Base-by-base conservation (phyloP, 169 alveolate species). In the Plasmodium gaboni region DNA sequence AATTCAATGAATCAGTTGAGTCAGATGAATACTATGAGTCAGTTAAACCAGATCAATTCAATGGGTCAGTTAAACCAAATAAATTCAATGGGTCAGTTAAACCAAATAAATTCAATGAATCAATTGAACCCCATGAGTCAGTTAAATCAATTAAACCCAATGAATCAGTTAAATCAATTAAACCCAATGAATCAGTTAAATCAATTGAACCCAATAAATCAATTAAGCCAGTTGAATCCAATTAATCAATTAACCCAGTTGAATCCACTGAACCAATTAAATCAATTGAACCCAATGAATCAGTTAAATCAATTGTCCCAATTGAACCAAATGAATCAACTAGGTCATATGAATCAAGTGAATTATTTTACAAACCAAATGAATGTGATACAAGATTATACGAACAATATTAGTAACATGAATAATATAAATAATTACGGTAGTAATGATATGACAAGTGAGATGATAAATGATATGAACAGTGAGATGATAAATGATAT, bases 361-460 rank as follows among this genome's bases (percentile, higher is more conserved):
- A 69, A 69, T 42, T 76, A 76, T 70, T 76, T 64, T 53, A 48
- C 71, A n/a, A 70, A 55, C n/a, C 88, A 38, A 63, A 59, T 74
- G 64, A 17, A 51, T 22, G 74, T 60, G 28, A 61, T 74, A 15
- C 51, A 67, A n/a, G 44, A 67, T 28, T 67, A 67, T 55, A 67
- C 12, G 71, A 4, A 63, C 9, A 38, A 9, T 38, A 38, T 38
- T 38, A 38, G 9, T 38, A n/a, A 65, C 28, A n/a, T 28, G 17
- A 38, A 65, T 32, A n/a, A 63, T 63, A 63, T 22, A 22, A 8
- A 38, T 38, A 38, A 9, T 38, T 38, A 38, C 10, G 46, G 9
- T 38, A 38, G 46, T 38, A 38, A 38, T 38, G 46, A 38, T 38
- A 38, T 38, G 46, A 38, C 1, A 0, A 38, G 46, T 38, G 46